Percentiles rank a stretch among this genome's conserved stretches.
Evolutionary conservation across 306 rosid genomes (phyloP).

Genomic region (Pachyrhizus erosus): DNA sequence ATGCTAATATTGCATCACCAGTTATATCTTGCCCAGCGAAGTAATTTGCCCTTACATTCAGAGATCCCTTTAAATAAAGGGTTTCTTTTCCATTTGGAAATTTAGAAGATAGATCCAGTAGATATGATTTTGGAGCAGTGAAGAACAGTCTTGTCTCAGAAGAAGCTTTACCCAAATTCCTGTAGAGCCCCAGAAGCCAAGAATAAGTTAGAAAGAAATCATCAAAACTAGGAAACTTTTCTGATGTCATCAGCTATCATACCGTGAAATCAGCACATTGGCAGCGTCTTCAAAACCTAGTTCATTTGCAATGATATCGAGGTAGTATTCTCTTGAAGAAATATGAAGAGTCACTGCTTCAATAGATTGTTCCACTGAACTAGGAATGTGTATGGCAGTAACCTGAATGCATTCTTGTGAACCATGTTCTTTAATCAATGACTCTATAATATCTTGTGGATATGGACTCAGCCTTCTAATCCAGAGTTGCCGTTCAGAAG

Average conservation of each 20-base stretch:
- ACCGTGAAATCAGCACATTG: conserved; percentile 82
- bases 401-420: conserved; percentile 51
- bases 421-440: conserved; percentile 45
- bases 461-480: conserved; percentile 69
- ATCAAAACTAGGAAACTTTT: conserved; percentile 16
- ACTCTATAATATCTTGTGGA: conserved; percentile 61
- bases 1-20: conserved; percentile 91
- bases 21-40: conserved; percentile 77
- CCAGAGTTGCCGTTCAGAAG: conserved; percentile 67
- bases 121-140: conserved; percentile 60
- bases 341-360: conserved; percentile 64
- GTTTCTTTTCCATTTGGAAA: conserved; percentile 52
- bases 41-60: conserved; percentile 82
- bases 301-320: conserved; percentile 78
- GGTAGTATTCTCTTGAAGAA: conserved; percentile 70
- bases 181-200: conserved; percentile 50
- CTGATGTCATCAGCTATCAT: conserved; percentile 38
- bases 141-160: conserved; percentile 85
- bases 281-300: conserved; percentile 76
- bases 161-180: conserved; percentile 90
- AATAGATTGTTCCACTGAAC: conserved; percentile 65
- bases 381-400: conserved; percentile 67
- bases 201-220: conserved; percentile 34
- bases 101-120: conserved; percentile 55
- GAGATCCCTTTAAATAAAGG: conserved; percentile 52